Evolutionary conservation across 2,329 filamentous ascomycete species (phyloP), one percentile per base, ranked within the genome.

Genomic region (Rhexocercosporidium sp.): DNA sequence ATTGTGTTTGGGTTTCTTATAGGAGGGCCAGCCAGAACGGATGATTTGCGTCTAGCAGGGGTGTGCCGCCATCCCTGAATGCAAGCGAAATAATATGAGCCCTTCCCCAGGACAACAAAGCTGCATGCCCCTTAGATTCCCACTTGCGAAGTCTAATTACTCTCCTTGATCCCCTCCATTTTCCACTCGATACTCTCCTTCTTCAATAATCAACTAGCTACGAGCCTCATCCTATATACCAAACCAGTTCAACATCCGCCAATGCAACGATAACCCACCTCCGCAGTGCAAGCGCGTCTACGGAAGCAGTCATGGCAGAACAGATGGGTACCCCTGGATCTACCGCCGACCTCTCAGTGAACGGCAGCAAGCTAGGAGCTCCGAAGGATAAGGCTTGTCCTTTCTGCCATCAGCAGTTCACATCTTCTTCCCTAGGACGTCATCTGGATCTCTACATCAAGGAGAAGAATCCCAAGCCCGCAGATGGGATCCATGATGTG

Each of bases 371-470:
- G 62, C 64, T 66, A 25, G 62, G 65, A 53, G 74, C 75, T 53
- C 69, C 74, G 2, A 98, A 98, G 80, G 94, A 98, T 82, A 93
- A 92, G 77, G 90, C 85, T 71, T 97, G 95, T 78, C 92, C 90
- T 41, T 98, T 93, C 81, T 98, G 95, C 79, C 85, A 89, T 56
- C 93, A 97, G 79, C 85, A 91, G 7, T 98, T 97, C 77, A 97
- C 95, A 18, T 97, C 94, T 1, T 97, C 94, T 18, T 97, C 93
- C 2, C 88, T 98, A 62, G 95, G 95, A 59, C 91, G 95, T 54
- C 95, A 98, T 80, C 89, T 97, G 72, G 95, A 98, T 78, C 87
- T 97, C 46, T 97, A 96, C 79, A 94, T 97, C 75, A 94, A 94
- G 77, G 91, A 94, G 67, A 96, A 94, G 82, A 97, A 97, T 78